A percentile compares a stretch with the other conserved stretches of the same genome.
These are phyloP conservation scores for Tolypocladium amazonense DNA, from an alignment of 2,329 filamentous ascomycete genomes.

Conservation along the genomic window DNA sequence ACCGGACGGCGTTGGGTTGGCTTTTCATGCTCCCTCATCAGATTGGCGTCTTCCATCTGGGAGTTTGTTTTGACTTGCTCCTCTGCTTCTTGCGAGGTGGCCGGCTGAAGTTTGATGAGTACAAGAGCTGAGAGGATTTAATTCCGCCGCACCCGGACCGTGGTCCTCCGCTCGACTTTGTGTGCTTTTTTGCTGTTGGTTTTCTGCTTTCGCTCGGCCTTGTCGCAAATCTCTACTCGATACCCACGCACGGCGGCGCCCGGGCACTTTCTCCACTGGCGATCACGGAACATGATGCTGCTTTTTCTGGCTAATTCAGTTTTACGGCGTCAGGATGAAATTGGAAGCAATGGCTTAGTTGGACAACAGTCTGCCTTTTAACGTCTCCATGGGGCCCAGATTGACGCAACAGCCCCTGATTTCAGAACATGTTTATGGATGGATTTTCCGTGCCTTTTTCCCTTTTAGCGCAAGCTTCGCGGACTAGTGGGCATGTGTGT, in stretches of 20 bases:
- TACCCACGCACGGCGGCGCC: constrained; percentile 9
- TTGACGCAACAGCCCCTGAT: background rate
- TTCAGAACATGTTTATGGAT: background rate
- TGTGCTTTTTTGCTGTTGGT: constrained; percentile 3
- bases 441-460: background rate
- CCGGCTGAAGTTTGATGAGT: constrained; percentile 34
- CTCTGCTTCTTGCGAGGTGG: constrained; percentile 40
- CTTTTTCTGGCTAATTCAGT: background rate
- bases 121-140: constrained; percentile 29
- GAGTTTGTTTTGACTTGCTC: constrained; percentile 25
- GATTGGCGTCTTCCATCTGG: constrained; percentile 37
- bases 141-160: constrained; percentile 13
- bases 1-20: constrained; percentile 19
- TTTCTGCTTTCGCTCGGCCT: constrained; percentile 9
- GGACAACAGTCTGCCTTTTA: background rate
- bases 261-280: background rate
- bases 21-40: constrained; percentile 30
- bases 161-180: constrained; percentile 19
- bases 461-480: background rate
- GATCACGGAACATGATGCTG: background rate
- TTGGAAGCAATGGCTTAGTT: background rate
- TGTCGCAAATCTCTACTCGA: constrained; percentile 8
- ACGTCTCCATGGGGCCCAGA: background rate
- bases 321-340: background rate
- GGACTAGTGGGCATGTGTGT: background rate